Conservation (phyloP, 441 rosid species). For the Euphorbia celastroides region DNA sequence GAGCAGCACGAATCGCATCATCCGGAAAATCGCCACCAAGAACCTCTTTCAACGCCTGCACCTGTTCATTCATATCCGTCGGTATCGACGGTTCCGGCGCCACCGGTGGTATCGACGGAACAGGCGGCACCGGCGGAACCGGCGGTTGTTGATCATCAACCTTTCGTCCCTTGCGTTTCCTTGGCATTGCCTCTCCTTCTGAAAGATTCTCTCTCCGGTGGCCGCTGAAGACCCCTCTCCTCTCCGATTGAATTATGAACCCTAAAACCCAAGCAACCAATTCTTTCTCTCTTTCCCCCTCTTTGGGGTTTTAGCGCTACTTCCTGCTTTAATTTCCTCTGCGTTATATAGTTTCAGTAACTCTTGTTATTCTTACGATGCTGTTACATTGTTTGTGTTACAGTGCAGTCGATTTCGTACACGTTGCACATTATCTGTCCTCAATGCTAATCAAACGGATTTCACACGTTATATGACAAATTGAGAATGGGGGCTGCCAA, state of each 20-base stretch:
- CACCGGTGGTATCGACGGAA: no score
- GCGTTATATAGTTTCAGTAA: not conserved
- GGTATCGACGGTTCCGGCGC: not conserved
- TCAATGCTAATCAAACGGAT: no score
- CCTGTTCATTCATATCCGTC: not conserved
- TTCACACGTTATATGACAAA: no score
- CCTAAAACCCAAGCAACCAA: not conserved
- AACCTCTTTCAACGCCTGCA: slow-evolving; percentile 24
- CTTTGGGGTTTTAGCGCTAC: not conserved
- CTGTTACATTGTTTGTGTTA: not conserved
- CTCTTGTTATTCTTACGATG: not conserved
- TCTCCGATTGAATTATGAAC: not conserved
- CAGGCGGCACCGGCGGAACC: not conserved
- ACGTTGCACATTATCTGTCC: not conserved
- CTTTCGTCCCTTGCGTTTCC: not conserved
- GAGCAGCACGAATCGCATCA: slow-evolving; percentile 45
- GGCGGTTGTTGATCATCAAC: not conserved
- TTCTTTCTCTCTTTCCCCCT: not conserved
- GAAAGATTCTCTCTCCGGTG: not conserved
- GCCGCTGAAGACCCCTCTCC: not conserved
- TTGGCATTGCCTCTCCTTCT: not conserved
- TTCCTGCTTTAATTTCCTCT: not conserved
- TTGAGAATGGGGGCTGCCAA: no score
- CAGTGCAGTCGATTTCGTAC: not conserved
- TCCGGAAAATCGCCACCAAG: slow-evolving; percentile 35